Base-by-base conservation (phyloP, 1,284 basidiomycete species). In the Amylostereum areolatum region DNA sequence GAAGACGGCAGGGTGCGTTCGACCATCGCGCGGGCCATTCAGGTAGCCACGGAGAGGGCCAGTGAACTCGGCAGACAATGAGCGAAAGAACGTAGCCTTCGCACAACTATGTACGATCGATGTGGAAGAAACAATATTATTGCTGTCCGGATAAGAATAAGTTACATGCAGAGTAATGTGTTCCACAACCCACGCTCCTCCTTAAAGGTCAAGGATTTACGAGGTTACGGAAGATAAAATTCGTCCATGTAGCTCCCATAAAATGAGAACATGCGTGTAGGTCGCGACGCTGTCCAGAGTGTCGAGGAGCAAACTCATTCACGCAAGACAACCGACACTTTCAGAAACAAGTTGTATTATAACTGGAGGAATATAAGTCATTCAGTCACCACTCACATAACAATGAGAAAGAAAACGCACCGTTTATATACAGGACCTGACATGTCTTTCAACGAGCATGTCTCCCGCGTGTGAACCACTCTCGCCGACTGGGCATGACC, bases 1-100 rank as follows among this genome's bases (percentile, higher is more conserved):
- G 97, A 99, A 67, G 97, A 99, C 62, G 97, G 96, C 0, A 78
- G 82, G 55, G 86, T 99, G 25, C 80, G 97, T 40, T 95, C 92
- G 1, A 98, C 96, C 0, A 95, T 99, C 61, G 97, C 97, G 7
- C 79, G 97, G 46, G 89, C 90, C 5, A 97, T 99, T 52, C 95
- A 99, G 66, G 81, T 92, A 24, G 95, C 95, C 1, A 92, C 95
- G 0, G 86, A 93, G 56, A 87, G 86, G 25, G 91, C 91, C 1
- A 85, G 85, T 49, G 82, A 89, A 57, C 73, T 94, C 3, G 92
- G 90, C n/a, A 43, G 30, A 28, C 41, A 43, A 28, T 43, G 18
- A 18, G 18, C 1, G 18, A 18, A 18, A 18, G 18, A 18, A 18
- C 18, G 11, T 62, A 67, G 50, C 64, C 62, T 1, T 48, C 50